These are phyloP conservation scores for Plasmodium reichenowi DNA, from an alignment of 169 alveolate genomes.

Conservation along the genomic window DNA sequence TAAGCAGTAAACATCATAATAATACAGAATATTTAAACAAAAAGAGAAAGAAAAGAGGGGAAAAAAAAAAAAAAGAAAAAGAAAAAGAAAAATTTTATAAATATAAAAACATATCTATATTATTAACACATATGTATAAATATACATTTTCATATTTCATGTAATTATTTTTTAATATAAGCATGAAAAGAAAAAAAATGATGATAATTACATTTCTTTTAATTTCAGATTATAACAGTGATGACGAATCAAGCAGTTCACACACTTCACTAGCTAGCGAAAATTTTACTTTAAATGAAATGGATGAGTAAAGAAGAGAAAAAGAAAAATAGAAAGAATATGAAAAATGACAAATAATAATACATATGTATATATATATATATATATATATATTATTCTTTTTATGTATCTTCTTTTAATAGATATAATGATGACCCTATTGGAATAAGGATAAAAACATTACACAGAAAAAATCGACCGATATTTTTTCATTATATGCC, in stretches of 20 bases:
- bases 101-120: background rate
- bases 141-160: background rate
- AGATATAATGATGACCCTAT: slow-evolving; percentile 60
- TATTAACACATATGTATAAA: background rate
- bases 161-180: background rate
- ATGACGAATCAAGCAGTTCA: slow-evolving; percentile 35
- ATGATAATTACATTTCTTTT: too few species aligned
- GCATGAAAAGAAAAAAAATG: slow-evolving; percentile 1
- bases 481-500: slow-evolving; percentile 70
- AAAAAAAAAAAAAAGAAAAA: too few species aligned
- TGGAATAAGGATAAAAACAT: slow-evolving; percentile 64
- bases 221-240: slow-evolving; percentile 20
- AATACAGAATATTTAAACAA: background rate
- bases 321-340: slow-evolving; percentile 4
- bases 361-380: background rate
- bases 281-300: slow-evolving; percentile 31
- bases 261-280: slow-evolving; percentile 64
- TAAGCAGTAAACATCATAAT: slow-evolving; percentile 30
- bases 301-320: slow-evolving; percentile 33
- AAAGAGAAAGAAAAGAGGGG: too few species aligned
- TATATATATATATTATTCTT: background rate
- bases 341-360: background rate
- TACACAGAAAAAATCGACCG: slow-evolving; percentile 75
- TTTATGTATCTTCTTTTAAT: background rate
- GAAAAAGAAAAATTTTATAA: background rate